Conservation (phyloP, 2,329 filamentous ascomycete species). For the Hymenotorrendiella dingleyae region DNA sequence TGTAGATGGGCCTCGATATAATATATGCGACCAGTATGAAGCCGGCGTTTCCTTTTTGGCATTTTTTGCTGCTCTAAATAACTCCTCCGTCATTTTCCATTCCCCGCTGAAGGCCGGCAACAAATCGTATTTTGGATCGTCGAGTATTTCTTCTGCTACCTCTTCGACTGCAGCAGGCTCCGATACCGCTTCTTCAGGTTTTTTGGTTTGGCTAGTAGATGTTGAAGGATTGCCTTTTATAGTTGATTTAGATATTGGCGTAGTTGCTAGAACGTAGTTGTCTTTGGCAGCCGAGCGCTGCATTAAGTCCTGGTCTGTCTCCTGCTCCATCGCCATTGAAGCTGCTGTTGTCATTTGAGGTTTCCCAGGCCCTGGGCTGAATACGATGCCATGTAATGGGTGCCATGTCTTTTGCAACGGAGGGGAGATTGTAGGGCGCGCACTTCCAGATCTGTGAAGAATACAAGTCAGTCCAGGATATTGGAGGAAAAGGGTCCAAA, state of each 20-base stretch:
- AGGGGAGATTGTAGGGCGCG: conserved; percentile 5
- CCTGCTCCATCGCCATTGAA: conserved; percentile 11
- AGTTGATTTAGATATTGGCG: background rate
- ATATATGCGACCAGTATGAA: conserved; percentile 62
- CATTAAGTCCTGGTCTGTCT: conserved; percentile 14
- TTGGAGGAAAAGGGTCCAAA: background rate
- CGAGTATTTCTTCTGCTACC: background rate
- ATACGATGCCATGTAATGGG: conserved; percentile 35
- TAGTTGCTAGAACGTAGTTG: conserved; percentile 15
- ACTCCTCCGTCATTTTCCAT: conserved; percentile 42
- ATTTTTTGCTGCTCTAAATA: conserved; percentile 43
- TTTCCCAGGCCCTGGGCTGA: conserved; percentile 18
- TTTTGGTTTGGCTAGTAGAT: background rate
- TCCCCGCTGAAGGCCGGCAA: conserved; percentile 36
- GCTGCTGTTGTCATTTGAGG: conserved; percentile 19
- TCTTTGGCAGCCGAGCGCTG: conserved; percentile 19
- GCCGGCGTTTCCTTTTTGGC: conserved; percentile 37
- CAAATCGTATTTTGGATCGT: conserved; percentile 22
- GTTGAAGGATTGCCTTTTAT: background rate
- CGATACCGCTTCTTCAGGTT: background rate
- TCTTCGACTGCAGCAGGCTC: background rate
- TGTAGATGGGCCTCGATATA: conserved; percentile 53
- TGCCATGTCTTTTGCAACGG: conserved; percentile 31
- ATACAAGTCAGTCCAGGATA: conserved; percentile 5
- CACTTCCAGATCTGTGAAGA: conserved; percentile 6